These are phyloP conservation scores for Heterobasidion parviporum DNA, from an alignment of 1,284 basidiomycete species.

Conservation along the genomic window DNA sequence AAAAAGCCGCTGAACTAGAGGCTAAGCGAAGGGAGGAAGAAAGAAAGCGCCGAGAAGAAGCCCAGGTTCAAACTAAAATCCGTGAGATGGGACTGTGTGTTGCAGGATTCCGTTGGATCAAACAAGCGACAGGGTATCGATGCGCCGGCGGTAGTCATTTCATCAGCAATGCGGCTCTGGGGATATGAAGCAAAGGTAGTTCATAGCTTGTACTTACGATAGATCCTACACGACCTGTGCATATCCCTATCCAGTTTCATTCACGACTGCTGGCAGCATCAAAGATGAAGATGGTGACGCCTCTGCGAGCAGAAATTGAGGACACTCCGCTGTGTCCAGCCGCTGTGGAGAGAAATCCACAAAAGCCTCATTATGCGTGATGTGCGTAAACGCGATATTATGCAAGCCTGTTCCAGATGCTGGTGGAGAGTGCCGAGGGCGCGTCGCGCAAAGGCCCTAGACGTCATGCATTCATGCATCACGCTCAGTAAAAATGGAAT, in stretches of 20 bases:
- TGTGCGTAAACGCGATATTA: too few species aligned
- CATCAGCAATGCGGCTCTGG: constrained; percentile 25
- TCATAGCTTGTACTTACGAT: too few species aligned
- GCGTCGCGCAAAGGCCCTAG: too few species aligned
- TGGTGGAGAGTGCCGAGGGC: too few species aligned
- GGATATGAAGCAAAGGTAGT: constrained; percentile 1
- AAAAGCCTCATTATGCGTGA: too few species aligned
- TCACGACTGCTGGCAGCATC: too few species aligned
- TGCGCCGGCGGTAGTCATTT: constrained; percentile 49
- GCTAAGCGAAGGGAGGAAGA: constrained; percentile 27
- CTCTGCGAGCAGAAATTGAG: too few species aligned
- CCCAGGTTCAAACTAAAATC: constrained; percentile 33
- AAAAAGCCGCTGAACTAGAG: constrained; percentile 23
- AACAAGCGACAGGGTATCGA: constrained; percentile 35
- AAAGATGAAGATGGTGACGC: too few species aligned
- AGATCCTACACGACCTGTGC: background rate
- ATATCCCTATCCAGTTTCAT: too few species aligned
- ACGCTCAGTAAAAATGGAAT: too few species aligned
- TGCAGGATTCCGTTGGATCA: constrained; percentile 46
- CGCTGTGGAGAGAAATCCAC: background rate
- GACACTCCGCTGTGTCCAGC: background rate
- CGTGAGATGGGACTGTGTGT: constrained; percentile 43
- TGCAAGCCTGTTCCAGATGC: too few species aligned
- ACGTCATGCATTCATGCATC: too few species aligned
- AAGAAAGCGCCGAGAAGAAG: constrained; percentile 21